Conservation (phyloP, 345 rosid genomes). For the Psidium friedrichsthalianum region DNA sequence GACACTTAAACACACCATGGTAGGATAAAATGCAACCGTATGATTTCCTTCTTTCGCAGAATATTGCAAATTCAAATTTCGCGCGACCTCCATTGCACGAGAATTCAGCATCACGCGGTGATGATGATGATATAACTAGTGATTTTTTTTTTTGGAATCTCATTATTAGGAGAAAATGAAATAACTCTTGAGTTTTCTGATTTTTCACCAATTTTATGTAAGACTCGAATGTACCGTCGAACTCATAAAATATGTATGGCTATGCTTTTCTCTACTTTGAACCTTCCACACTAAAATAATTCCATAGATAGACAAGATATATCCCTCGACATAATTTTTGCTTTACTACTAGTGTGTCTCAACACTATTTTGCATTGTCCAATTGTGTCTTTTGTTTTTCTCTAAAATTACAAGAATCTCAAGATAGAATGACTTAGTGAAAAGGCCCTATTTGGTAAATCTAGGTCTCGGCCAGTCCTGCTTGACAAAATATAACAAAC, state of each 20-base stretch:
- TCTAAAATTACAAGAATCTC: neutral
- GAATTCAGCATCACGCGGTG: conserved; percentile 49
- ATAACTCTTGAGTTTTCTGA: no score
- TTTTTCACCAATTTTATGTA: no score
- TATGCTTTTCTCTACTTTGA: neutral
- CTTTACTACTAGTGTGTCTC: neutral
- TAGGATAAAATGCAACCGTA: neutral
- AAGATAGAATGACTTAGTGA: neutral
- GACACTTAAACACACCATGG: conserved; percentile 62
- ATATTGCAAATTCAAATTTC: neutral
- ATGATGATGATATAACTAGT: no score
- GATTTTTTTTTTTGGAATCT: conserved; percentile 20
- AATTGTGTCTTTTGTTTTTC: neutral
- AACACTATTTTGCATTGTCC: neutral
- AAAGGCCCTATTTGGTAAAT: neutral
- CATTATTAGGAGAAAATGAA: neutral
- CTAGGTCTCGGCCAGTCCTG: neutral
- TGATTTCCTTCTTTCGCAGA: neutral
- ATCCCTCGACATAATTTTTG: no score
- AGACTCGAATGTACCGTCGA: conserved; percentile 26
- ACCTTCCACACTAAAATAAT: neutral
- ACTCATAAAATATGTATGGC: conserved; percentile 81
- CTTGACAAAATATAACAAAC: neutral
- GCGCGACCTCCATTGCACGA: conserved; percentile 34
- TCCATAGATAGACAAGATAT: neutral